Evolutionary conservation across 2,329 filamentous ascomycete genomes (phyloP), one percentile per base, ranked within the genome.

Genomic region (Aspergillus glaucus): DNA sequence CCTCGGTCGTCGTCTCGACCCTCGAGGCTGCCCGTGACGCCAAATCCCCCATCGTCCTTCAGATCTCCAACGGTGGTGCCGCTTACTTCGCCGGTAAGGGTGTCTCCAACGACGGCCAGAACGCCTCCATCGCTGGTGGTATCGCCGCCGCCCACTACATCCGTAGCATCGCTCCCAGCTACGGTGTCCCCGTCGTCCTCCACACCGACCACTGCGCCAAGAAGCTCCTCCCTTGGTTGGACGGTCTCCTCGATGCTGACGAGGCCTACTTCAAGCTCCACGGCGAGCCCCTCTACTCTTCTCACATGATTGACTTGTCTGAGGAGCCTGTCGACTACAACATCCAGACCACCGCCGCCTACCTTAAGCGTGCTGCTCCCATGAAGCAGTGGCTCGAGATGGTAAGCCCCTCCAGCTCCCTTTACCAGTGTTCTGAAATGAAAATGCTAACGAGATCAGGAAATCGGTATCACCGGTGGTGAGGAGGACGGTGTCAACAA

Each of bases 351-450:
- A 97, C 92, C 53, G 88, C 87, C 69, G 82, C 85, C 72, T 96
- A 98, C 80, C 82, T 97, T 56, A 86, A 95, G 84, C 87, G 92
- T 62, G 88, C 87, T 68, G 89, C 90, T 44, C 90, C 91, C 63
- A 89, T 96, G 88, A 95, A 94, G 82, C 90, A 96, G 76, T 97
- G 89, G 89, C 84, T 98, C 61, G 93, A 98, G 83, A 98, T 97
- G 92, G 87, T 89, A 70, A 62, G 71, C 60, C 51, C 60, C 51
- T 50, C 45, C 19, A 36, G 7, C 30, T 42, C 3, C 9, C 17
- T n/a, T 10, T 36, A 15, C 30, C 36, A 8, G 14, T 7, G 36
- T n/a, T 44, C 0, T 19, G n/a, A 6, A 19, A 24, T 14, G 8
- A 28, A 15, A 7, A 7, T 26, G 36, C 50, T 55, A 53, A 56